These are phyloP conservation scores for Metschnikowia aberdeeniae DNA, from an alignment of 805 yeast genomes.

Conservation along the genomic window DNA sequence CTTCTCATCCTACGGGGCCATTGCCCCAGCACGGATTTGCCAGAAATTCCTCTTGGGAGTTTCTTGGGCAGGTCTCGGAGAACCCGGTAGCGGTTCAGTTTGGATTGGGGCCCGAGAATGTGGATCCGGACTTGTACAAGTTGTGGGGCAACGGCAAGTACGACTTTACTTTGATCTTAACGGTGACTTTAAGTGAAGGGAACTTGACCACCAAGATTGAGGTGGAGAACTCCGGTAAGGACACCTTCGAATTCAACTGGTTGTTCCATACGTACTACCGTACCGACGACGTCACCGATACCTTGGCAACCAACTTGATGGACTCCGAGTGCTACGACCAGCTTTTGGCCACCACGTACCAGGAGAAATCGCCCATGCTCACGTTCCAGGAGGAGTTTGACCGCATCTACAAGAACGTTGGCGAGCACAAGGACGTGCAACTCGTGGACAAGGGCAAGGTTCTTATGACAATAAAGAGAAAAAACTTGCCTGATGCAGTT, in stretches of 20 bases:
- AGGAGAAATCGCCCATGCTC: conserved; percentile 71
- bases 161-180: conserved; percentile 75
- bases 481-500: conserved; percentile 64
- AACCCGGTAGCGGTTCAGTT: conserved; percentile 73
- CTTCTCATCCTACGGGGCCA: conserved; percentile 49
- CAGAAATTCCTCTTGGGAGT: conserved; percentile 87
- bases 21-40: conserved; percentile 98
- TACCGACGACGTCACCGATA: conserved; percentile 73
- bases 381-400: conserved; percentile 77
- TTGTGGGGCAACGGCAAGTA: conserved; percentile 51
- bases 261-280: conserved; percentile 87
- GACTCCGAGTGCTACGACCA: conserved; percentile 77
- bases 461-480: conserved; percentile 60
- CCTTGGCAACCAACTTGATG: conserved; percentile 71
- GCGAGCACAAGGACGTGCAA: conserved; percentile 52
- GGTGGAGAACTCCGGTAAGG: conserved; percentile 65
- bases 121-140: conserved; percentile 54
- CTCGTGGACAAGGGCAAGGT: conserved; percentile 71
- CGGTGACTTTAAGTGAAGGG: conserved; percentile 54
- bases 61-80: conserved; percentile 75
- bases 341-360: conserved; percentile 55
- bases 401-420: conserved; percentile 69
- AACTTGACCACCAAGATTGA: conserved; percentile 66
- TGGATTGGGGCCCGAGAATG: conserved; percentile 83
- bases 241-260: conserved; percentile 82